These are phyloP conservation scores for Xylaria acuta DNA, from an alignment of 495 filamentous ascomycete species.

Conservation along the genomic window DNA sequence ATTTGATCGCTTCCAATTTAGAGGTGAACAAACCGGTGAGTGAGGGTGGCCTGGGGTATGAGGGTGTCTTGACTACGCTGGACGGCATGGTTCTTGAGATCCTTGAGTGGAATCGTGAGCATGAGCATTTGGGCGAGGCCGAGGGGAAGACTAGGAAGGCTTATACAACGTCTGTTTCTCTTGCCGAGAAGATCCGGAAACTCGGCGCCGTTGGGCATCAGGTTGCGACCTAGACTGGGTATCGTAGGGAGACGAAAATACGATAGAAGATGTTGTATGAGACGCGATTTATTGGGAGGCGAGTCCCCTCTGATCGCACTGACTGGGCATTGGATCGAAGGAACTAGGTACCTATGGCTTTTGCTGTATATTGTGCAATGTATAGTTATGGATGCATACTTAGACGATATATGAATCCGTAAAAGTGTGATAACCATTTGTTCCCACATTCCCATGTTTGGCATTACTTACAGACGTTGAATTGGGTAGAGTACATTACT, in stretches of 20 bases:
- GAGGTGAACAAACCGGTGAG: conserved; percentile 49
- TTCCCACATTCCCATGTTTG: not conserved
- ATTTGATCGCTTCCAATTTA: conserved; percentile 56
- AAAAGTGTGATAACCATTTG: not conserved
- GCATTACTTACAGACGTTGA: not conserved
- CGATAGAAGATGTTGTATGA: not conserved
- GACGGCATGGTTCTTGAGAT: conserved; percentile 62
- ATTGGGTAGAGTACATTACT: not conserved
- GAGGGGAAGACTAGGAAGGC: conserved; percentile 32
- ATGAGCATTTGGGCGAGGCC: conserved; percentile 31
- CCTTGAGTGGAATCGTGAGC: conserved; percentile 58
- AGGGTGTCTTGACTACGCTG: conserved; percentile 56
- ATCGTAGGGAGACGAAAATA: not conserved
- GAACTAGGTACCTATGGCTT: not conserved
- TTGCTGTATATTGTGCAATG: not conserved
- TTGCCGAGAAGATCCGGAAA: conserved; percentile 49
- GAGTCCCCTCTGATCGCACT: not conserved
- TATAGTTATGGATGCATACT: not conserved
- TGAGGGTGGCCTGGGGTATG: conserved; percentile 60
- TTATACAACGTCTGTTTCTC: conserved; percentile 48
- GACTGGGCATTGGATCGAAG: not conserved
- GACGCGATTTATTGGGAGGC: not conserved
- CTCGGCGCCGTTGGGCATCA: conserved; percentile 31
- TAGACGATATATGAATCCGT: not conserved
- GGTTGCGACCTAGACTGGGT: conserved; percentile 19